Evolutionary conservation across 768 basidiomycete species (phyloP).

Genomic region (Calocybe indica): DNA sequence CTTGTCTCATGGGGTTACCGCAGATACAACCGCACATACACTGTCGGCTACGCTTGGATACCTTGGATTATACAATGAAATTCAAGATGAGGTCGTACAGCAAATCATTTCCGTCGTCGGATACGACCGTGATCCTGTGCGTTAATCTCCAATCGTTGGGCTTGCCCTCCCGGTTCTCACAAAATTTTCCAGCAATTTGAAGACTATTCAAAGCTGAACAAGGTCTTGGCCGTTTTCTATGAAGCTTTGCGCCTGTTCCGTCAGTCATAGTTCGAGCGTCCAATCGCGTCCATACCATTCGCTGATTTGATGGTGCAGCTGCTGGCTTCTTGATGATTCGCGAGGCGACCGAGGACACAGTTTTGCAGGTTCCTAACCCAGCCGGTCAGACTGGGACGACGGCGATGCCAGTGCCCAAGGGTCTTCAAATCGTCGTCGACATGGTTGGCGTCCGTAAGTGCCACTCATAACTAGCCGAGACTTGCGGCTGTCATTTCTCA

Average conservation of each 20-base stretch:
- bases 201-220: conserved; percentile 34
- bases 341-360: conserved; percentile 36
- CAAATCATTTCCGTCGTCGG: conserved; percentile 32
- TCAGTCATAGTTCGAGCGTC: conserved; percentile 18
- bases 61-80: conserved; percentile 33
- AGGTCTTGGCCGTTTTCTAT: conserved; percentile 36
- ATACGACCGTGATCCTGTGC: conserved; percentile 26
- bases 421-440: conserved; percentile 35
- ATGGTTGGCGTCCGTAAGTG: conserved; percentile 44
- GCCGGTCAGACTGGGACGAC: conserved; percentile 30
- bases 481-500: neutral
- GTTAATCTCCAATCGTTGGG: neutral
- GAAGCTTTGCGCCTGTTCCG: conserved; percentile 41
- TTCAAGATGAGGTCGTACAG: conserved; percentile 35
- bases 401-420: conserved; percentile 32
- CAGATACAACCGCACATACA: conserved; percentile 40
- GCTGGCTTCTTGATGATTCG: conserved; percentile 35
- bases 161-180: neutral
- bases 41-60: conserved; percentile 38
- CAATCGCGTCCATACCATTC: neutral
- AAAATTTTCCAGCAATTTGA: conserved; percentile 24
- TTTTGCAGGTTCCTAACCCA: conserved; percentile 34
- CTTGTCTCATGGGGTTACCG: neutral
- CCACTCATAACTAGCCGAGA: neutral
- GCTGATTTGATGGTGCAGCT: conserved; percentile 18